Conservation (phyloP, 176 grass and related monocot species). For the Thinopyrum elongatum region DNA sequence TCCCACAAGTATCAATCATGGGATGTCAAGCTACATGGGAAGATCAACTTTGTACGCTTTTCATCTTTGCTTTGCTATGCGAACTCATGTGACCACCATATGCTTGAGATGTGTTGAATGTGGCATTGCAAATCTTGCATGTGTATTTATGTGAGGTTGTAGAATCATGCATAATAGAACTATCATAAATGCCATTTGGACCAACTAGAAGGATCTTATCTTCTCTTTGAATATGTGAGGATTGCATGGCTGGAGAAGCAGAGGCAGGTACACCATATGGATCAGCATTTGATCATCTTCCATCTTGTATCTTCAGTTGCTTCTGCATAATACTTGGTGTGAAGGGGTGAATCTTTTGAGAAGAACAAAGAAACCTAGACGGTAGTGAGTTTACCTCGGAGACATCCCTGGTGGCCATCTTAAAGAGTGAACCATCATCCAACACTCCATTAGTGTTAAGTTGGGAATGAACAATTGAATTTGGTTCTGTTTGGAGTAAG, state of each 20-base stretch:
- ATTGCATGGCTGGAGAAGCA: too few species aligned
- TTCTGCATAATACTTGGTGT: background rate
- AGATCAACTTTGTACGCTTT: background rate
- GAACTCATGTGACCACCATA: constrained; percentile 34
- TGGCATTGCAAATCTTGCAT: background rate
- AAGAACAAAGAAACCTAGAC: background rate
- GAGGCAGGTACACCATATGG: too few species aligned
- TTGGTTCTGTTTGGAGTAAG: too few species aligned
- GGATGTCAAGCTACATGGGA: too few species aligned
- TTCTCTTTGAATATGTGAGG: background rate
- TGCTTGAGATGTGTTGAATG: background rate
- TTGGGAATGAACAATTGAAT: too few species aligned
- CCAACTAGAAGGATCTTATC: background rate
- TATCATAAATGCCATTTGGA: background rate
- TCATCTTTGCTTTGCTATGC: constrained; percentile 23
- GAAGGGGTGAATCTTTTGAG: background rate
- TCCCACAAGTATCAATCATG: too few species aligned
- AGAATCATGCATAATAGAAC: too few species aligned
- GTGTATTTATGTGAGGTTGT: background rate
- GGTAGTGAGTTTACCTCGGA: background rate
- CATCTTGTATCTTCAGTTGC: background rate
- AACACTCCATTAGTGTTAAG: background rate
- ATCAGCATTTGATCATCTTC: too few species aligned
- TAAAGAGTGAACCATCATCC: too few species aligned
- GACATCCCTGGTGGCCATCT: background rate